Conservation (phyloP, 768 basidiomycete genomes). For the Amanita muscaria region DNA sequence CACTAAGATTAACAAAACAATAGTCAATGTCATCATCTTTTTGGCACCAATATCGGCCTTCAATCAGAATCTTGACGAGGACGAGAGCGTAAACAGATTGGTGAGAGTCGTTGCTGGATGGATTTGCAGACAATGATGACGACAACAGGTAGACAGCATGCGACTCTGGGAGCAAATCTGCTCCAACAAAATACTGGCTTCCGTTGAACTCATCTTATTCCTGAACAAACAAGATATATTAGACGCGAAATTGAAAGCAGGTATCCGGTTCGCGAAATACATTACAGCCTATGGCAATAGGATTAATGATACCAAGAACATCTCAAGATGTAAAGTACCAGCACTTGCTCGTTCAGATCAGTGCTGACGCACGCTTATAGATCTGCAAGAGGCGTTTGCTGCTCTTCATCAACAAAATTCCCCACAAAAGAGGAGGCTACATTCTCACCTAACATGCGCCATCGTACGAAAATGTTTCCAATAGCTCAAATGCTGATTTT, state of each 20-base stretch:
- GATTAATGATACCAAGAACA: constrained; percentile 41
- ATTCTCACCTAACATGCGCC: constrained; percentile 50
- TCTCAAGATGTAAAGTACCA: constrained; percentile 41
- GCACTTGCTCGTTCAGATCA: not conserved
- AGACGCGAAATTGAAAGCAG: constrained; percentile 41
- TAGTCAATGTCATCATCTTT: constrained; percentile 60
- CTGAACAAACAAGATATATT: constrained; percentile 59
- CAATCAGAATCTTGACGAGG: constrained; percentile 54
- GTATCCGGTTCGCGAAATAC: constrained; percentile 44
- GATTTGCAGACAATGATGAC: constrained; percentile 22
- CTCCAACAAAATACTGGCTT: constrained; percentile 43
- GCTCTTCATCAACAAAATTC: constrained; percentile 42
- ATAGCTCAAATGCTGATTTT: constrained; percentile 9
- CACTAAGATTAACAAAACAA: constrained; percentile 4
- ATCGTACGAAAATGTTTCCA: constrained; percentile 35
- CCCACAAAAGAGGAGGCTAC: constrained; percentile 36
- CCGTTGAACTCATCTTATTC: constrained; percentile 49
- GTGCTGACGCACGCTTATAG: constrained; percentile 20
- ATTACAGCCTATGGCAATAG: constrained; percentile 46
- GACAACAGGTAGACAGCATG: constrained; percentile 32
- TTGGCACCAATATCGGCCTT: constrained; percentile 58
- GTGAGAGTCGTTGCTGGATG: constrained; percentile 22
- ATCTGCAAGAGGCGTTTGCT: constrained; percentile 42
- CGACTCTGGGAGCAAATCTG: constrained; percentile 54
- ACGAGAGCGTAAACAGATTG: constrained; percentile 49